Percentiles rank a stretch among this genome's conserved stretches.
phyloP scores from a whole-genome alignment of 768 basidiomycete species.

The Mycena albidolilacea region DNA sequence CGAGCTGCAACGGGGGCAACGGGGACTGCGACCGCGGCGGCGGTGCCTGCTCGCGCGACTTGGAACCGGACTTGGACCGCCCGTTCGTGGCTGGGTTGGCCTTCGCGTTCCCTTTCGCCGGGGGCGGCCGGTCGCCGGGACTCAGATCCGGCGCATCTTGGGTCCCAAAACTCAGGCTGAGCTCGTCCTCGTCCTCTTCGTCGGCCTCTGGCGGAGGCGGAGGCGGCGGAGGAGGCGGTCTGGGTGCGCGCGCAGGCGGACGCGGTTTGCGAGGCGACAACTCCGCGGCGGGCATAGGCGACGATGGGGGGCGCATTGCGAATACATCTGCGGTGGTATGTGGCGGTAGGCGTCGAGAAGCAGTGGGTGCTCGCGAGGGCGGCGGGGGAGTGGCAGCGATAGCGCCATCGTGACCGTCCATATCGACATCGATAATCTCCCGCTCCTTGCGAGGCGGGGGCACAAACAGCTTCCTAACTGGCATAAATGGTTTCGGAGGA shows the following conservation, averaged over 20 bases:
- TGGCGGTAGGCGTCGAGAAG: conserved; percentile 13
- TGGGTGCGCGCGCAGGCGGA: conserved; percentile 68
- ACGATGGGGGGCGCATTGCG: conserved; percentile 72
- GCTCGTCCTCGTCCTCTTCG: conserved; percentile 45
- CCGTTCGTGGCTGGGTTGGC: conserved; percentile 1
- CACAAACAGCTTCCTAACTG: conserved; percentile 31
- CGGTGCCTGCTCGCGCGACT: conserved; percentile 28
- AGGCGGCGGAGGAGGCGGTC: conserved; percentile 47
- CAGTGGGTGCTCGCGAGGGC: conserved; percentile 19
- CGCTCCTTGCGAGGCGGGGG: conserved; percentile 27
- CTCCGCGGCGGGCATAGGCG: conserved; percentile 67
- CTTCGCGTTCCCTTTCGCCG: conserved; percentile 26
- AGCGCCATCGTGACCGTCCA: conserved; percentile 41
- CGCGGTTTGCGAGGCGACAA: conserved; percentile 67
- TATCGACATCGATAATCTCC: conserved; percentile 57
- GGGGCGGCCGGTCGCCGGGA: conserved; percentile 6
- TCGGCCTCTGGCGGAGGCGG: conserved; percentile 40
- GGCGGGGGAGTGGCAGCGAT: conserved; percentile 40
- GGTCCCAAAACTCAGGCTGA: conserved; percentile 31
- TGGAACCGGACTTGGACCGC: conserved; percentile 4
- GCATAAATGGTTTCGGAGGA: conserved; percentile 25
- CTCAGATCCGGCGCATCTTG: conserved; percentile 12
- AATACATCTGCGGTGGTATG: conserved; percentile 58
- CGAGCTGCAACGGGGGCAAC: conserved; percentile 19
- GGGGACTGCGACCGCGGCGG: conserved; percentile 33